A percentile compares a stretch with the other conserved stretches of the same genome.
These are phyloP conservation scores for Lathyrus tuberosus DNA, from an alignment of 306 rosid genomes.

Conservation along the genomic window DNA sequence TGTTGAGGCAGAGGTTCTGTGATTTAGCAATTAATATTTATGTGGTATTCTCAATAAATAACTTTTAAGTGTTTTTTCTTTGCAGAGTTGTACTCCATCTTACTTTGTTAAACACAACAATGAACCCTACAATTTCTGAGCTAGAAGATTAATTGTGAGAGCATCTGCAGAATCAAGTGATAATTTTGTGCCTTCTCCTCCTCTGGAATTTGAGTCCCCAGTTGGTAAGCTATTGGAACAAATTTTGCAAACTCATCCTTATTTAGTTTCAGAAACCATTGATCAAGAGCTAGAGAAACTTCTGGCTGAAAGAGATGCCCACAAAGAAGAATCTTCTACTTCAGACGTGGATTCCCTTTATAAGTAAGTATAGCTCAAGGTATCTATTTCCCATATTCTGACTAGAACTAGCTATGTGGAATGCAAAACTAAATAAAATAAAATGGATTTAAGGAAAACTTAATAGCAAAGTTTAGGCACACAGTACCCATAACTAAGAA, in stretches of 20 bases:
- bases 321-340: too few species aligned
- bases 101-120: conserved; percentile 52
- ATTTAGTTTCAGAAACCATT: too few species aligned
- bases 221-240: too few species aligned
- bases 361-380: conserved; percentile 61
- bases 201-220: too few species aligned
- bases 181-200: too few species aligned
- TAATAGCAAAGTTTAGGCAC: neutral
- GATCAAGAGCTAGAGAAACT: too few species aligned
- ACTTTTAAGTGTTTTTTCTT: conserved; percentile 7
- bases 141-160: too few species aligned
- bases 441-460: conserved; percentile 16
- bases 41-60: neutral
- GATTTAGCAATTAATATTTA: conserved; percentile 22
- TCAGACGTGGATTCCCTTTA: conserved; percentile 60
- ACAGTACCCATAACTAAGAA: neutral
- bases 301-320: too few species aligned
- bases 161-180: too few species aligned
- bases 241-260: too few species aligned
- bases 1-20: conserved; percentile 7
- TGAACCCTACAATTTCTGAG: conserved; percentile 62
- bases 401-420: conserved; percentile 16
- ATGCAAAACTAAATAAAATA: conserved; percentile 29
- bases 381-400: conserved; percentile 23
- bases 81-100: conserved; percentile 64